phyloP scores from a whole-genome alignment of 2,329 filamentous ascomycete species.

The Talaromyces funiculosus region DNA sequence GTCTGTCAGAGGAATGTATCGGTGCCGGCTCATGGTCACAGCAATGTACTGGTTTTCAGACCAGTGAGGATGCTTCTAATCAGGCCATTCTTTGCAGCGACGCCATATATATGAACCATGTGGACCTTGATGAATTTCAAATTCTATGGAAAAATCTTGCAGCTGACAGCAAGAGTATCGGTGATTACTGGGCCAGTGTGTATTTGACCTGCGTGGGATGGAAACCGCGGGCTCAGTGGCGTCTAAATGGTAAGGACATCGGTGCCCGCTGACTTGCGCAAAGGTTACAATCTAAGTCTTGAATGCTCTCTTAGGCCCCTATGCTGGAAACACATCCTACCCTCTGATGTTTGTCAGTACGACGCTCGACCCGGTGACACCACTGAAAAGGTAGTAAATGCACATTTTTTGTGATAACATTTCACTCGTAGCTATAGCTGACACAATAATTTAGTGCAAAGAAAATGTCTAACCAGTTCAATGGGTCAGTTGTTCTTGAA shows the following conservation, averaged over 20 bases:
- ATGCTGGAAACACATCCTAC: constrained; percentile 15
- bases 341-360: constrained; percentile 18
- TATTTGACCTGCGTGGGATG: constrained; percentile 33
- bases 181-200: constrained; percentile 37
- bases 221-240: constrained; percentile 30
- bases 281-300: not conserved
- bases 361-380: constrained; percentile 16
- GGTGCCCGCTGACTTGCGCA: not conserved
- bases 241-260: constrained; percentile 26
- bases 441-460: constrained; percentile 14
- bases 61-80: constrained; percentile 26
- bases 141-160: constrained; percentile 20
- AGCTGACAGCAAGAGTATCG: constrained; percentile 24
- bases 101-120: constrained; percentile 21
- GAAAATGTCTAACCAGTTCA: constrained; percentile 17
- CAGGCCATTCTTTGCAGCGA: constrained; percentile 30
- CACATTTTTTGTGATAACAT: not conserved
- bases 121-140: constrained; percentile 20
- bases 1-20: constrained; percentile 25
- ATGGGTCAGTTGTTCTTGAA: constrained; percentile 21
- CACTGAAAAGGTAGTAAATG: constrained; percentile 8
- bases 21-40: constrained; percentile 28
- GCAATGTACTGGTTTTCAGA: constrained; percentile 22
- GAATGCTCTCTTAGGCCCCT: constrained; percentile 10
- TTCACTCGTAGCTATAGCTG: not conserved